Evolutionary conservation across 75 land plant genomes (phyloP), one percentile per base, ranked within the genome.

Genomic region (Cryptomeria japonica): DNA sequence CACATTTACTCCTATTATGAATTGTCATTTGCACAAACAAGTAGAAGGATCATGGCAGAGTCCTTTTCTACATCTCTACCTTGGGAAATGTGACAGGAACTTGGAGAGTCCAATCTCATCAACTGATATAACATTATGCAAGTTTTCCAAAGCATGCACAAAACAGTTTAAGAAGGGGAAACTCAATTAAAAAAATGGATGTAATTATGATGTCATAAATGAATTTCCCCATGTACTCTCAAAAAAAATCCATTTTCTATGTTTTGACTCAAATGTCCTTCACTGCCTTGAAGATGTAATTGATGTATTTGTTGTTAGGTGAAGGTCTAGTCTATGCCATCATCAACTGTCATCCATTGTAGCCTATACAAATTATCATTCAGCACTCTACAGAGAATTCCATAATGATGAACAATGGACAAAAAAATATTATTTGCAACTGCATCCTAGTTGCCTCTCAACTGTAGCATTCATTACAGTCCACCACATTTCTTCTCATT

Each of bases 321-420:
- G 15, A 75, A 25, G 31, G 7, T 28, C 72, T 28, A 68, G 31
- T 68, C 28, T 68, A 5, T 22, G 9, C 31, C 72, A 68, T 32
- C 2, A 12, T 14, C 28, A 28, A 42, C 28, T 22, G 3, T 12
- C 47, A 18, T 11, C n/a, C 83, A 11, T 25, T 42, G 83, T 42
- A 42, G 13, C n/a, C 83, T 42, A 80, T 80, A 80, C 22, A 80
- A 2, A 11, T 80, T 42, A 80, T 80, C 83, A 82, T 82, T 44
- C 19, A n/a, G 32, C 12, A 82, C 9, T n/a, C 84, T n/a, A 9
- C 42, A 11, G 31, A 44, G n/a, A 28, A 82, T 44, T 82, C 44
- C 46, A 28, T 82, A 11, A 44, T 25, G 28, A 82, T 42, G 47
- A 75, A 32, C 37, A 34, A 82, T 28, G 84, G 49, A 82, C 84